These are phyloP conservation scores for Xylariaceae sp. DNA, from an alignment of 2,329 filamentous ascomycete genomes.

Conservation along the genomic window DNA sequence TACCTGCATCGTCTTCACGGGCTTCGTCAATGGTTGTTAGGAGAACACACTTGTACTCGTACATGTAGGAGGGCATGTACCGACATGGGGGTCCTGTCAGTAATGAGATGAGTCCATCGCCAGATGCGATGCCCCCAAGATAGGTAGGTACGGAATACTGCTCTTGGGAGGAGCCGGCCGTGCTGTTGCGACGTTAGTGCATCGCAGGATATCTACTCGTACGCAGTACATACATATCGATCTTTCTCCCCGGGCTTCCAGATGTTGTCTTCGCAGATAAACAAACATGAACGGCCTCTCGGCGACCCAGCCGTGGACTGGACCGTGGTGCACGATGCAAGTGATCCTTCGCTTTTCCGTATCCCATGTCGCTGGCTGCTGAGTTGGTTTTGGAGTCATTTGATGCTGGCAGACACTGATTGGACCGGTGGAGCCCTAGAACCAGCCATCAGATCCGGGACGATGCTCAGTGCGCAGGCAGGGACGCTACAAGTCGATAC, in stretches of 20 bases:
- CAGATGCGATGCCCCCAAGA: background rate
- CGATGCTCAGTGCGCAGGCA: background rate
- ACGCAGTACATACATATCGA: background rate
- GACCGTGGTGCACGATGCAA: slow-evolving; percentile 1
- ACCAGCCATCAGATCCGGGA: slow-evolving; percentile 15
- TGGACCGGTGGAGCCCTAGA: slow-evolving; percentile 11
- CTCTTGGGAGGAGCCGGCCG: background rate
- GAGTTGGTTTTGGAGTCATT: slow-evolving; percentile 17
- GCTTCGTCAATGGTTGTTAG: background rate
- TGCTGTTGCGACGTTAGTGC: background rate
- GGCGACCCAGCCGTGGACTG: slow-evolving; percentile 1
- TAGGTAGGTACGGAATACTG: too few species aligned
- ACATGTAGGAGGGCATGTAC: background rate
- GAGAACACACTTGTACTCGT: background rate
- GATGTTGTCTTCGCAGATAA: background rate
- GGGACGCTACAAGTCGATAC: background rate
- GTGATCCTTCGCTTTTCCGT: slow-evolving; percentile 4
- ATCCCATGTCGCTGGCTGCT: slow-evolving; percentile 7
- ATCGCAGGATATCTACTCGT: background rate
- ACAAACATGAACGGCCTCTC: slow-evolving; percentile 1
- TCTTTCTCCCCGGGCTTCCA: slow-evolving; percentile 2
- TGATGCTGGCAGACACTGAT: slow-evolving; percentile 20
- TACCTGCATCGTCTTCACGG: background rate
- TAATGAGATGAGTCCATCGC: background rate
- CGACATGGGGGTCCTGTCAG: background rate